Evolutionary conservation across 2,329 filamentous ascomycete species (phyloP), one percentile per base, ranked within the genome.

Genomic region (Boeremia exigua): DNA sequence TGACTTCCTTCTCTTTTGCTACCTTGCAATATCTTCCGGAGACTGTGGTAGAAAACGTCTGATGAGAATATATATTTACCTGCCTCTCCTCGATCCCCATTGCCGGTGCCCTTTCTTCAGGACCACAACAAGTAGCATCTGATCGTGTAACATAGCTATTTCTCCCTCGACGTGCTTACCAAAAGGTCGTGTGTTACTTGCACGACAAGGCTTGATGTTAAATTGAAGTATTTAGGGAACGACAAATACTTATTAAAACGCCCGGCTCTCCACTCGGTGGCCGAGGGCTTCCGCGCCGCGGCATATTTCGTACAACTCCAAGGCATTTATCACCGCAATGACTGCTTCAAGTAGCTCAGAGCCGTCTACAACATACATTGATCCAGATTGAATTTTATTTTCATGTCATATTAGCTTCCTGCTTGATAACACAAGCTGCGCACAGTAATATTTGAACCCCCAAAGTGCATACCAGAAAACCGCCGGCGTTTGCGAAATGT

Each of bases 181-280:
- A 2, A 15, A 30, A 6, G n/a, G n/a, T 14, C 14, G 14, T 28
- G 15, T 40, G 15, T 4, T 33, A 6, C 17, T 14, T 12, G 4
- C 6, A 14, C n/a, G 17, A 39, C 19, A 15, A 39, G 11, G 37
- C 29, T 9, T 33, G 29, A 53, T 29, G 8, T 40, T 11, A 25
- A 43, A 17, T 17, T 10, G 9, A 7, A n/a, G 6, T 11, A 11
- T 10, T 11, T 2, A 37, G 37, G 44, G 37, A 28, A 10, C 1
- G 15, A 6, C 17, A 43, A n/a, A 14, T 48, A 48, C 39, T 48
- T 54, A 44, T 54, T 44, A 23, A 1, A 10, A 15, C 25, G 15
- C 19, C 19, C 53, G 56, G 56, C 34, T 59, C 53, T 56, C 48
- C 56, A 48, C 53, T 48, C 32, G 15, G 44, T 42, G 25, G 42